A percentile compares a stretch with the other conserved stretches of the same genome.
These are phyloP conservation scores for Puccinia hordei DNA, from an alignment of 1,284 basidiomycete species.

Conservation along the genomic window DNA sequence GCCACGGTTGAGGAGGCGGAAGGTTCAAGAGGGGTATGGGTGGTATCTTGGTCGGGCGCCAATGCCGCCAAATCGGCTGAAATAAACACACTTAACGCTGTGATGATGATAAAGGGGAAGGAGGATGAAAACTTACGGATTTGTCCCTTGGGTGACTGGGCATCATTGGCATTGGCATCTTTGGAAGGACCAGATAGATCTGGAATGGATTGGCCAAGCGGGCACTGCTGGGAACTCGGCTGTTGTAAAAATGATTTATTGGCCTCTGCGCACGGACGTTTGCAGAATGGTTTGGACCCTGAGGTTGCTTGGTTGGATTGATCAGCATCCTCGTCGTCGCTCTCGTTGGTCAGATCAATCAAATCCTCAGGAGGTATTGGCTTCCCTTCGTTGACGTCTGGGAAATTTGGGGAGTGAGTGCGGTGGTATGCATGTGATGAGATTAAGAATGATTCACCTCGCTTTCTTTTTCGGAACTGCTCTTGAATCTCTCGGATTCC, in stretches of 20 bases:
- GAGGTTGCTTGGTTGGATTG: not conserved
- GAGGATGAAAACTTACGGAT: slow-evolving; percentile 9
- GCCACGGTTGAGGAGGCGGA: not conserved
- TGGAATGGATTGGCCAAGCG: not conserved
- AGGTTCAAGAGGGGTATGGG: not conserved
- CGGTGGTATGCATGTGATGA: not conserved
- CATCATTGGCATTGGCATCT: not conserved
- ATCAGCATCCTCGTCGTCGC: not conserved
- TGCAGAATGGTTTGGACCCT: not conserved
- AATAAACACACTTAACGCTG: not conserved
- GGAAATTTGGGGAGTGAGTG: not conserved
- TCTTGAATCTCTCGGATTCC: not conserved
- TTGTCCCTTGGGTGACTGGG: not conserved
- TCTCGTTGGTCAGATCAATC: slow-evolving; percentile 17
- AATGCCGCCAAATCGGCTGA: not conserved
- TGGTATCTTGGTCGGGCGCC: not conserved
- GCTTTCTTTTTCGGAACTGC: slow-evolving; percentile 19
- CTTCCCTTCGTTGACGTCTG: slow-evolving; percentile 29
- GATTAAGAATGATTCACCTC: not conserved
- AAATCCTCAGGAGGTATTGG: slow-evolving; percentile 21
- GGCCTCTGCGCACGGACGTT: not conserved
- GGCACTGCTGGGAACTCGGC: not conserved
- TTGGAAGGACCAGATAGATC: not conserved
- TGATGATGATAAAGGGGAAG: not conserved
- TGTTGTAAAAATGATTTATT: not conserved